Percentiles rank a stretch among this genome's conserved stretches.
These are phyloP conservation scores for Fusarium mangiferae DNA, from an alignment of 2,329 filamentous ascomycete genomes.

Conservation along the genomic window DNA sequence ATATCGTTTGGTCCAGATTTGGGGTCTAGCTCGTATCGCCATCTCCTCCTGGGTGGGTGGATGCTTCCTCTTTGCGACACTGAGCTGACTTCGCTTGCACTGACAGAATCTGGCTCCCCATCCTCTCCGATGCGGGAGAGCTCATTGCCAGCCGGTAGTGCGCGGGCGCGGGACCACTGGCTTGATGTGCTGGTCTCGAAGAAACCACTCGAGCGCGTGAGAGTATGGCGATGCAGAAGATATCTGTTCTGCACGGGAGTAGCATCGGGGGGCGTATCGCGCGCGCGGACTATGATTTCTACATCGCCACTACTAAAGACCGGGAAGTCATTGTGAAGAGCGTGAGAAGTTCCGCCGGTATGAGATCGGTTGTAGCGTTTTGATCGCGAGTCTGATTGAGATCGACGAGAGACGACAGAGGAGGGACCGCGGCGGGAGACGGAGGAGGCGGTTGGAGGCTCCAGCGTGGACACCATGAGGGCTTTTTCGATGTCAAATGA, in stretches of 20 bases:
- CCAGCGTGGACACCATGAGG: slow-evolving; percentile 73
- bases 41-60: slow-evolving; percentile 62
- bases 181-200: slow-evolving; percentile 88
- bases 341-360: slow-evolving; percentile 74
- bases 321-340: slow-evolving; percentile 90
- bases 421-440: slow-evolving; percentile 65
- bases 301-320: slow-evolving; percentile 94
- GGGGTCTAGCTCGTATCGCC: slow-evolving; percentile 89
- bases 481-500: slow-evolving; percentile 20
- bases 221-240: slow-evolving; percentile 85
- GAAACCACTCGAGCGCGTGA: slow-evolving; percentile 91
- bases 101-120: slow-evolving; percentile 33
- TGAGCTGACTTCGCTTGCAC: slow-evolving; percentile 37
- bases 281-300: slow-evolving; percentile 80
- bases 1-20: slow-evolving; percentile 78
- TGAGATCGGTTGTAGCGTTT: slow-evolving; percentile 86
- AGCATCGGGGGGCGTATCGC: slow-evolving; percentile 47
- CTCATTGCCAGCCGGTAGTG: slow-evolving; percentile 52
- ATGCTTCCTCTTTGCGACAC: slow-evolving; percentile 22
- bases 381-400: slow-evolving; percentile 63
- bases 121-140: slow-evolving; percentile 66
- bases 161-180: slow-evolving; percentile 68
- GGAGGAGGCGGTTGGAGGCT: slow-evolving; percentile 58
- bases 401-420: slow-evolving; percentile 72
- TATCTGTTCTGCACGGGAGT: slow-evolving; percentile 75